Base-by-base conservation (phyloP, 2,329 filamentous ascomycete genomes). In the Fusarium euwallaceae region DNA sequence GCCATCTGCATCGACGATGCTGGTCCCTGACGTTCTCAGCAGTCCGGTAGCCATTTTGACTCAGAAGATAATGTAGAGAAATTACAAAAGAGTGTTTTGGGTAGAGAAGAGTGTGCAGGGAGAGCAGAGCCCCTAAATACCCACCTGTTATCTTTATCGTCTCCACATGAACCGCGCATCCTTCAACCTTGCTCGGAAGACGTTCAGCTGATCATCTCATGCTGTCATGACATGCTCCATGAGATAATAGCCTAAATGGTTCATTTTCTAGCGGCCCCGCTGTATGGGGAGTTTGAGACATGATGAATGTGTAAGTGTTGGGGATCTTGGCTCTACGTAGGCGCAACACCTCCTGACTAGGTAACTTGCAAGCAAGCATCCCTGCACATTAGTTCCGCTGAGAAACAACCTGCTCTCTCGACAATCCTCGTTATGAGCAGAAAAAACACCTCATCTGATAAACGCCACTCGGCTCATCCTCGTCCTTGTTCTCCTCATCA, bases 1-100 rank as follows among this genome's bases (percentile, higher is more conserved):
- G 34, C 84, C 86, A 71, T 85, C 79, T 0, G 78, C 79, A 69
- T 86, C 84, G 27, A 90, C 84, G 14, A 90, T 83, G 24, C 76
- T 71, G 4, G 71, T 73, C 14, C 77, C 76, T 4, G 74, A 66
- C 1, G 78, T 78, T 34, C 73, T 71, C 4, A 82, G 73, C n/a
- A 81, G 69, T 69, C 74, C 73, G 2, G 66, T 43, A 62, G 24
- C 43, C 72, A 75, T 75, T 14, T 10, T 29, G 2, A 17, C 2
- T 32, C 6, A 9, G 20, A 14, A 6, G 20, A 41, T 9, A 7
- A 29, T 17, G 3, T 34, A 39, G 11, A 20, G 2, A 11, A 24
- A 17, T 53, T 8, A 24, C 6, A 17, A 17, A 36, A 32, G n/a
- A 36, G 39, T 32, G 20, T 20, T 24, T 32, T 27, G 59, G 16